These are phyloP conservation scores for Syzygium grande DNA, from an alignment of 345 rosid genomes.

Conservation along the genomic window DNA sequence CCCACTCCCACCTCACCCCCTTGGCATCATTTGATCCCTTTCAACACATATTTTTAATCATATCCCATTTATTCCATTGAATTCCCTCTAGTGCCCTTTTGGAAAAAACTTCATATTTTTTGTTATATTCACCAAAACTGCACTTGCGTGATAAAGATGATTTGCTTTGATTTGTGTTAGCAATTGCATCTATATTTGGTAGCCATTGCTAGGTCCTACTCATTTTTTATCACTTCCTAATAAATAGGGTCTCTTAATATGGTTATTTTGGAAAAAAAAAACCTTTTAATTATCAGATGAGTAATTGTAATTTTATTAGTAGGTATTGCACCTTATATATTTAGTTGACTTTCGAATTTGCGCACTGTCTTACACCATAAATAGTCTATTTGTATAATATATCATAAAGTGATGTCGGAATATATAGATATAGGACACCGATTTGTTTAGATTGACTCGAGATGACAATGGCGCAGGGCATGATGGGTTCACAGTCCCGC, in stretches of 20 bases:
- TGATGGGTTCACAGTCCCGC: background rate
- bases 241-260: background rate
- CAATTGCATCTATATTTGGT: background rate
- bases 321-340: too few species aligned
- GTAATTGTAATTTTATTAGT: too few species aligned
- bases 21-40: background rate
- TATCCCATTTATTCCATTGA: background rate
- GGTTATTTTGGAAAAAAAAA: too few species aligned
- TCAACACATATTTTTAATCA: background rate
- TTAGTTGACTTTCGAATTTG: too few species aligned
- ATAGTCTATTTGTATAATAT: too few species aligned
- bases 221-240: background rate
- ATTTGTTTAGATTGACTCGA: background rate
- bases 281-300: too few species aligned
- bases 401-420: background rate
- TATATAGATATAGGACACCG: background rate
- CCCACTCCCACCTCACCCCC: background rate
- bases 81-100: background rate
- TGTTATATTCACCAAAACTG: background rate
- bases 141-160: too few species aligned
- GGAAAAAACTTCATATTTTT: too few species aligned
- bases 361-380: too few species aligned
- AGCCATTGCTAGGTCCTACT: background rate
- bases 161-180: too few species aligned
- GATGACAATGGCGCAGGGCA: background rate